Base-by-base conservation (phyloP, 495 filamentous ascomycete genomes). In the Lineolata rhizophorae region DNA sequence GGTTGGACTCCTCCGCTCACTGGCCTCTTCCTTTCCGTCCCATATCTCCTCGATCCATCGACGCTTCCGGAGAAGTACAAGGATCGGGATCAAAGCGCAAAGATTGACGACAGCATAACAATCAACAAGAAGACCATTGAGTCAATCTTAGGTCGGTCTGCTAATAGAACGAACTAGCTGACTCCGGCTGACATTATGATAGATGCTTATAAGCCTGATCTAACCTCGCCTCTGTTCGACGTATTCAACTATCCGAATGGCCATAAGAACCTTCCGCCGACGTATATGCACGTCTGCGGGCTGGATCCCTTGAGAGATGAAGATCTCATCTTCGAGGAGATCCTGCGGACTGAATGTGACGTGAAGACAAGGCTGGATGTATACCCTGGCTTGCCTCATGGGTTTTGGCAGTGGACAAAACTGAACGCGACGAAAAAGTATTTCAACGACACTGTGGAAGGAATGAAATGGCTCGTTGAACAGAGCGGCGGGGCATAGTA, bases 381-480 rank as follows among this genome's bases (percentile, higher is more conserved):
- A 4, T 62, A 62, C 37, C 51, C 53, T 0, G 57, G 57, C 10
- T 38, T 56, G 42, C 55, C 57, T 30, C 58, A 62, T 43, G 50
- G 41, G 1, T 55, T 53, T 42, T 53, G 45, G 32, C n/a, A n/a
- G n/a, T n/a, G n/a, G n/a, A n/a, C n/a, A n/a, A n/a, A n/a, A n/a
- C n/a, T n/a, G n/a, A n/a, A n/a, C n/a, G n/a, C n/a, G n/a, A 38
- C 30, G 21, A 17, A 39, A 27, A 33, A 38, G 32, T 44, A 38
- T 36, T 33, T 42, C 13, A 28, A 42, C 20, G 47, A 50, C 30
- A 35, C 39, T 12, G 39, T 50, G 4, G 36, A 36, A 19, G 44
- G 46, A 18, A 34, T 43, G 25, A 31, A 29, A 29, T 47, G 45
- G 47, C 27, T 50, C 32, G 18, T 45, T 18, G 33, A 40, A n/a